Evolutionary conservation across 2,329 filamentous ascomycete genomes (phyloP), one percentile per base, ranked within the genome.

Genomic region (Cladosporium sp.): DNA sequence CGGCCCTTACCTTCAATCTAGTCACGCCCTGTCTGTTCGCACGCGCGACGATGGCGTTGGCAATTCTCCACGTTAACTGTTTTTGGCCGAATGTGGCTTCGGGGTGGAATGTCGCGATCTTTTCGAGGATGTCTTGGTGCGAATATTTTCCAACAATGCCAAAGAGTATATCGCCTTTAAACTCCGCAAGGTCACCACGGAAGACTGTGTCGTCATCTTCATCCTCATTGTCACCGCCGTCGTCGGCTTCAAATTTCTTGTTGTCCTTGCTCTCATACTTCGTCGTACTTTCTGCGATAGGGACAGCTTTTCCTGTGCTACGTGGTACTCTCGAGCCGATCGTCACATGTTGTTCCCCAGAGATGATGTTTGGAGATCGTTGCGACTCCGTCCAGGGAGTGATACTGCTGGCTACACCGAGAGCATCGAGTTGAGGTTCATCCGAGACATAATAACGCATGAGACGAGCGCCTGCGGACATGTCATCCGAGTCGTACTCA

Each of bases 371-470:
- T 11, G 26, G 4, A 31, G 18, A 8, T 16, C n/a, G 52, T 33
- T 21, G 52, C 28, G 52, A n/a, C 16, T 33, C 26, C 10, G 18
- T 21, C 28, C 2, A 7, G 21, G 16, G 5, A 31, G 52, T 33
- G 52, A 16, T 5, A 7, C 7, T 55, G n/a, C 26, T 55, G 26
- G 23, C 3, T n/a, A 10, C 16, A 29, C 26, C 16, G 16, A 55
- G 18, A 21, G 11, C 7, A 14, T 31, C 37, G 10, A 26, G 35
- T 37, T 7, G 56, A 29, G 56, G 37, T 8, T 46, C 37, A 12
- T 59, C 56, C 1, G 56, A 59, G 29, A 62, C 29, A 21, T 62
- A 35, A 31, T 62, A 62, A 5, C 59, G 59, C 59, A 37, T 62
- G 29, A 62, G 59, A 11, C 59, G 59, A 2, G 28, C 59, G 44